Evolutionary conservation across 2,329 filamentous ascomycete species (phyloP).

Genomic region (Ophiostoma ips): DNA sequence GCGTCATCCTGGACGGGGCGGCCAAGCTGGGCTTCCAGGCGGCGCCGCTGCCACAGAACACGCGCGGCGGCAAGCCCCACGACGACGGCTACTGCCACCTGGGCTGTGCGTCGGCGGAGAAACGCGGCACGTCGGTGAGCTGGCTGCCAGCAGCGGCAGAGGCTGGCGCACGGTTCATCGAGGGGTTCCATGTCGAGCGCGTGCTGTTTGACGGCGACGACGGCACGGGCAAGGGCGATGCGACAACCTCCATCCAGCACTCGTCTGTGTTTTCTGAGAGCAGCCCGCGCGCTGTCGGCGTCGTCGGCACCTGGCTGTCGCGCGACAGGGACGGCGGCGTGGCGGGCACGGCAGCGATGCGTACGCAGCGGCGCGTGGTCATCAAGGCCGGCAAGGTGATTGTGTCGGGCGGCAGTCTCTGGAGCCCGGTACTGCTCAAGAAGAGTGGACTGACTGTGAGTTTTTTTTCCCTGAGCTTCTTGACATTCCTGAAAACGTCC

Average conservation of each 20-base stretch:
- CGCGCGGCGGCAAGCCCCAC: conserved; percentile 51
- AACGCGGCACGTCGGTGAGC: conserved; percentile 63
- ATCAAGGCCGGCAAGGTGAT: conserved; percentile 72
- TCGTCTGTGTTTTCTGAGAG: not conserved
- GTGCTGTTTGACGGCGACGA: conserved; percentile 50
- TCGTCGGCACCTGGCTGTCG: conserved; percentile 63
- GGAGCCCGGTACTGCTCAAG: conserved; percentile 61
- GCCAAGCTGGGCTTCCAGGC: conserved; percentile 59
- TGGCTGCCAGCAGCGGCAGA: conserved; percentile 69
- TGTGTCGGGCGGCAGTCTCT: conserved; percentile 60
- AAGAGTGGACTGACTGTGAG: conserved; percentile 61
- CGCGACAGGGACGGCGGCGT: conserved; percentile 49
- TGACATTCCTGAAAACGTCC: conserved; percentile 16
- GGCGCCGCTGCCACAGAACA: conserved; percentile 64
- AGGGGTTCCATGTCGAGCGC: conserved; percentile 61
- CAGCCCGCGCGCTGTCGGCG: conserved; percentile 41
- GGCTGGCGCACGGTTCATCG: conserved; percentile 67
- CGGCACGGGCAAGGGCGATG: conserved; percentile 15
- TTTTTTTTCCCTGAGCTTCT: not conserved
- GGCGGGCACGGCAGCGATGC: conserved; percentile 30
- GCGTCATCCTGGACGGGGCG: conserved; percentile 59
- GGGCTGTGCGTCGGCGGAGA: conserved; percentile 52
- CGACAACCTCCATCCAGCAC: conserved; percentile 1
- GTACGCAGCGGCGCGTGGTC: conserved; percentile 45
- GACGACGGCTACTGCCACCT: conserved; percentile 54